phyloP scores from a whole-genome alignment of 805 yeast genomes.

The Suhomyces pyralidae region DNA sequence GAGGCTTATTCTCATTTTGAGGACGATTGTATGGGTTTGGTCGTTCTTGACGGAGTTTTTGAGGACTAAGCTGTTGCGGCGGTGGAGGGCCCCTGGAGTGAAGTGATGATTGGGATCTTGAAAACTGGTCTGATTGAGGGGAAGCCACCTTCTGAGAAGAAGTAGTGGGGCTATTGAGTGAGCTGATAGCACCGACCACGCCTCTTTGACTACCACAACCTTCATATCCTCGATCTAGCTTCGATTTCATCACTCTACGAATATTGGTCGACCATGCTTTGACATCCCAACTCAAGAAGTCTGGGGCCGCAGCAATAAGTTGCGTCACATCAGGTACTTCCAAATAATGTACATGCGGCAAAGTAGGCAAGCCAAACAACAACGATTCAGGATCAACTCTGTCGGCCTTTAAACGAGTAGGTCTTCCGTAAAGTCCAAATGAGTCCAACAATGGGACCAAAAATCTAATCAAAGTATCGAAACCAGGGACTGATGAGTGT shows the following conservation, averaged over 20 bases:
- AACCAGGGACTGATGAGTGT: conserved; percentile 47
- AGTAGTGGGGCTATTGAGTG: conserved; percentile 43
- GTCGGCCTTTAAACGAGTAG: conserved; percentile 41
- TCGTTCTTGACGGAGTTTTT: background rate
- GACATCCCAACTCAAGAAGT: conserved; percentile 37
- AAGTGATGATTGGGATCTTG: background rate
- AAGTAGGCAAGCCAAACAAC: conserved; percentile 44
- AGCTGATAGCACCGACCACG: conserved; percentile 53
- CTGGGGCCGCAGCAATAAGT: conserved; percentile 14
- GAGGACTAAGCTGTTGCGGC: background rate
- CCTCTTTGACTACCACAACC: conserved; percentile 77
- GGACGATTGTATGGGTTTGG: background rate
- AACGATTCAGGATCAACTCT: conserved; percentile 39
- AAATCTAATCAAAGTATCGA: conserved; percentile 46
- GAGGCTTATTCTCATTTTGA: background rate
- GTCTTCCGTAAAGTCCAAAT: conserved; percentile 47
- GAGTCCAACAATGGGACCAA: conserved; percentile 40
- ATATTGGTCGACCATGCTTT: conserved; percentile 33
- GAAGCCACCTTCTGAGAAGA: conserved; percentile 8
- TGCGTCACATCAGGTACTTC: conserved; percentile 29
- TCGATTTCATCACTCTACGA: conserved; percentile 29
- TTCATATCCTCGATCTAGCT: conserved; percentile 51
- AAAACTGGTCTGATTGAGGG: background rate
- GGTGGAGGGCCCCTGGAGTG: background rate
- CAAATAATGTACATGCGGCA: conserved; percentile 44